Evolutionary conservation across 2,329 filamentous ascomycete genomes (phyloP), one percentile per base, ranked within the genome.

Genomic region (Ophiostoma australiae): DNA sequence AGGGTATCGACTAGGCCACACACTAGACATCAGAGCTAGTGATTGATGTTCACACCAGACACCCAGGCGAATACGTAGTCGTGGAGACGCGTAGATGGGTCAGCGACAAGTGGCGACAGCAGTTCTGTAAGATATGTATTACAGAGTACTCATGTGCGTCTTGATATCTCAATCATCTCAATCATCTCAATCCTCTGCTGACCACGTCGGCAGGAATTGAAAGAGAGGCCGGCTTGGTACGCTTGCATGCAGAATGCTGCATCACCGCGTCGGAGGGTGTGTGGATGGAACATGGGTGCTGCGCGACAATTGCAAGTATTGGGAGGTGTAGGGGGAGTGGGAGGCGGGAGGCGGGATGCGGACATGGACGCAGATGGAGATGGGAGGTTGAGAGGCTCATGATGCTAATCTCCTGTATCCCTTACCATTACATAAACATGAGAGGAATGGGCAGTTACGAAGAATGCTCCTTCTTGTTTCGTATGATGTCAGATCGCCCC

Each of bases 1-100:
- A 23, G 48, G 44, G n/a, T 27, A 27, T 58, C n/a, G 23, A 58
- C 52, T 23, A 63, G 58, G 61, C 23, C 27, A 66, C 37, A 23
- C 58, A 44, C 41, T 39, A 52, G 15, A 44, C 20, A 31, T 13
- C 15, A 23, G 13, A 31, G 39, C 7, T 58, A 58, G 52, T 58
- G 52, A 58, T 23, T 58, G 52, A 58, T 58, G 52, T 58, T 58
- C 52, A 58, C 39, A 39, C 37, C 37, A 41, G 39, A 48, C 17
- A 58, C 52, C 52, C 52, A 58, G 23, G 33, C 44, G 52, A 68
- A 69, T 66, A 23, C 66, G 31, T 48, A 20, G 65, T n/a, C 27
- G 65, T 52, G 61, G 41, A 23, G 44, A 71, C 63, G 68, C 68
- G 70, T 67, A 31, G 37, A 67, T 39, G 69, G 65, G 71, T 72